Base-by-base conservation (phyloP, 768 basidiomycete genomes). In the Serendipita vermifera region DNA sequence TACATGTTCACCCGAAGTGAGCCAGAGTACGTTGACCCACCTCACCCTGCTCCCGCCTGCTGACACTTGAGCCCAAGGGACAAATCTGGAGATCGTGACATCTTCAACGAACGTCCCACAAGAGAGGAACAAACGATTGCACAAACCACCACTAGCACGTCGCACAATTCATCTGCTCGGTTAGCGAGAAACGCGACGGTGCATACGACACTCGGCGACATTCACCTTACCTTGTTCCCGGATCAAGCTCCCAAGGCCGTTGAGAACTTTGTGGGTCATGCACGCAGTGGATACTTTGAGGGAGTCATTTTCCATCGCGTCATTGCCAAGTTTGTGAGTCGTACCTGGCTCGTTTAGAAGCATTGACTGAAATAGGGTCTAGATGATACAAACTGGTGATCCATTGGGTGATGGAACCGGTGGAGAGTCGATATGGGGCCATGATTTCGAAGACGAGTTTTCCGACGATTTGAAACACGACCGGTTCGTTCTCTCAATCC, bases 41-140 rank as follows among this genome's bases (percentile, higher is more conserved):
- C 22, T 24, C 58, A 15, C 33, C 26, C 22, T 24, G 14, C 15
- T 14, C 5, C n/a, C 27, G 7, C 31, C 32, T 54, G 22, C 14
- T 26, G 9, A n/a, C 29, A 15, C 13, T 38, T 48, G 5, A 31
- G 1, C 32, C n/a, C 20, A 33, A 9, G 3, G 9, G 22, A 9
- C 20, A 15, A 27, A 41, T 13, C 24, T 13, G 73, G 70, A 5
- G 94, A 98, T 61, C 83, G 96, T 57, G 96, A 99, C 62, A 83
- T 99, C 55, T 98, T 97, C 79, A 99, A 99, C 68, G 96, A 99
- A 70, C 79, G 86, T 41, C 96, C 96, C 2, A 98, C 94, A 1
- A 79, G 92, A 53, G 96, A 98, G 66, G 96, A 99, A 65, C 92
- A 91, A 67, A 85, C 80, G 29, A 80, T 93, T 46, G 91, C 91